Percentiles rank a stretch among this genome's conserved stretches.
These are phyloP conservation scores for Starmerella bacillaris DNA, from an alignment of 805 yeast genomes.

Conservation along the genomic window DNA sequence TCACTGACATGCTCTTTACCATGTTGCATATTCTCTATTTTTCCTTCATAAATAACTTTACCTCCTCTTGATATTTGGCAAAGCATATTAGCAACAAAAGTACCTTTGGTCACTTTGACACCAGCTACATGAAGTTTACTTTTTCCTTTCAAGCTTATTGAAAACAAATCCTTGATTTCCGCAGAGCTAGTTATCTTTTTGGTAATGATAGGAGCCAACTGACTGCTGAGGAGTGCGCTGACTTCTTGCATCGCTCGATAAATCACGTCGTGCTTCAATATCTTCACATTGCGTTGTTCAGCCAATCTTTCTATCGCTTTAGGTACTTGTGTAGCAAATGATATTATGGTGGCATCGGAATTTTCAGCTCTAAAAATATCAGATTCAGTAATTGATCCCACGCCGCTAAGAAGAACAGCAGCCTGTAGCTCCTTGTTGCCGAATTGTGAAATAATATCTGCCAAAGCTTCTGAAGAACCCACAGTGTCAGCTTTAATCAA, in stretches of 20 bases:
- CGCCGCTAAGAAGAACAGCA: constrained; percentile 51
- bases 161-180: constrained; percentile 52
- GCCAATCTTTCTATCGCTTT: constrained; percentile 46
- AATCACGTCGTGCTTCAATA: constrained; percentile 59
- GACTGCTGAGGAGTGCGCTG: constrained; percentile 39
- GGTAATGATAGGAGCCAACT: constrained; percentile 49
- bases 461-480: constrained; percentile 88
- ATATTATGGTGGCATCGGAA: constrained; percentile 54
- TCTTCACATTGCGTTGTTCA: constrained; percentile 34
- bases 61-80: constrained; percentile 40
- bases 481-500: constrained; percentile 80
- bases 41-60: constrained; percentile 37
- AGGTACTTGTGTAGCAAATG: constrained; percentile 59
- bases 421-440: constrained; percentile 75
- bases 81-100: constrained; percentile 38
- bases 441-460: constrained; percentile 58
- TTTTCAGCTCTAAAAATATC: constrained; percentile 52
- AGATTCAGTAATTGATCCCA: constrained; percentile 54
- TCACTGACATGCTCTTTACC: constrained; percentile 62
- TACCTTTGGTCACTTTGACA: constrained; percentile 58
- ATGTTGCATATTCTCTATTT: constrained; percentile 55
- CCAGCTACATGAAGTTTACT: constrained; percentile 57
- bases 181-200: constrained; percentile 49
- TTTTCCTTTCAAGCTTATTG: constrained; percentile 37
- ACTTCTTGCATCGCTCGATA: constrained; percentile 79